Evolutionary conservation across 1,284 basidiomycete species (phyloP).

Genomic region (Puccinia sorghi): DNA sequence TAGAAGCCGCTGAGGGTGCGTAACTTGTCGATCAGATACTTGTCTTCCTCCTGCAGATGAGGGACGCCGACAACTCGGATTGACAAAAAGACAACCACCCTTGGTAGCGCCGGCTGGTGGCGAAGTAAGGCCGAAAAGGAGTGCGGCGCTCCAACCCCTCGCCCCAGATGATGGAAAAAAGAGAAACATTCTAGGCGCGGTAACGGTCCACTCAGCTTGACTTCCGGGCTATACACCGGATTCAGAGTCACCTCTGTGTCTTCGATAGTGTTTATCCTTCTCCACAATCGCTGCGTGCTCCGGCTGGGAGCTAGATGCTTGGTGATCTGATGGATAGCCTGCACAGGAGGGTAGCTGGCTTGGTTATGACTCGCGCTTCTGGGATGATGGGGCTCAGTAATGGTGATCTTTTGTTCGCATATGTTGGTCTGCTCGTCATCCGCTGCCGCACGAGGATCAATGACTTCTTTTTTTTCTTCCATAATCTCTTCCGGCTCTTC

Average conservation of each 20-base stretch:
- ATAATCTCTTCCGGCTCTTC: constrained; percentile 42
- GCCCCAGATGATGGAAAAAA: constrained; percentile 51
- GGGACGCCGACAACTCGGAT: constrained; percentile 64
- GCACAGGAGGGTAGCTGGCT: constrained; percentile 35
- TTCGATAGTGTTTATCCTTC: constrained; percentile 11
- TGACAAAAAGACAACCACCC: constrained; percentile 64
- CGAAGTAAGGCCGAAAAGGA: constrained; percentile 52
- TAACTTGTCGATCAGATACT: constrained; percentile 65
- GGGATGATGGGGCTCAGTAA: constrained; percentile 19
- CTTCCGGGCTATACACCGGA: constrained; percentile 21
- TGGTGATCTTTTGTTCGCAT: constrained; percentile 21
- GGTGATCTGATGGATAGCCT: constrained; percentile 29
- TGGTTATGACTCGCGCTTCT: constrained; percentile 9
- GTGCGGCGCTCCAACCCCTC: constrained; percentile 53
- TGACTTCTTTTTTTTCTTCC: neutral
- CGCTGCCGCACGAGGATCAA: neutral
- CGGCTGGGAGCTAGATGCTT: constrained; percentile 1
- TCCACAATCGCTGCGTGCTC: neutral
- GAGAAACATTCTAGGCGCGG: constrained; percentile 49
- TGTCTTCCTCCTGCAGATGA: constrained; percentile 62
- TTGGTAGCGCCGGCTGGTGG: constrained; percentile 52
- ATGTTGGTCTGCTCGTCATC: neutral
- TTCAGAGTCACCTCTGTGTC: constrained; percentile 18
- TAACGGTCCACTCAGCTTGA: constrained; percentile 23
- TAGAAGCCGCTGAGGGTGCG: constrained; percentile 62